These are phyloP conservation scores for Phyllostachys edulis DNA, from an alignment of 176 grass and related monocot genomes.

Conservation along the genomic window DNA sequence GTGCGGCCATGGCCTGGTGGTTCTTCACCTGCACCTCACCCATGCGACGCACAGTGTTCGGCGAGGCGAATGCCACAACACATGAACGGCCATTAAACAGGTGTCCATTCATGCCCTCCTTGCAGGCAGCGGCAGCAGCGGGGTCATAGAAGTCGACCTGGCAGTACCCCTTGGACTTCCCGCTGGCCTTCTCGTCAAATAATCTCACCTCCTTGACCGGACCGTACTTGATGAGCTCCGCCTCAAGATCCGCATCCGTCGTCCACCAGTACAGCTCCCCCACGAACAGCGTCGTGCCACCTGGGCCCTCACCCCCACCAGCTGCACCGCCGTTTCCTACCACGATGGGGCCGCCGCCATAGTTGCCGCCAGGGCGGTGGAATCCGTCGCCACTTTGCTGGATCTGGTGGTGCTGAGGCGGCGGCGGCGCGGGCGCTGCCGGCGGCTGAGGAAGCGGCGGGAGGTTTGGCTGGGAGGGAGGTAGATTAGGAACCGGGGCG, in stretches of 20 bases:
- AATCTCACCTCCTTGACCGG: slow-evolving; percentile 85
- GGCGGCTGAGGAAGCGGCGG: slow-evolving; percentile 28
- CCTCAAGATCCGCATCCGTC: slow-evolving; percentile 78
- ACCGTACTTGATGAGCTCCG: slow-evolving; percentile 69
- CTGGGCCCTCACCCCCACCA: slow-evolving; percentile 42
- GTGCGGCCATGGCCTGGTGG: slow-evolving; percentile 47
- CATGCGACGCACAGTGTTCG: slow-evolving; percentile 55
- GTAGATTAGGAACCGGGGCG: slow-evolving; percentile 42
- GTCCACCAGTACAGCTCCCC: slow-evolving; percentile 97
- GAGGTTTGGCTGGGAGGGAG: slow-evolving; percentile 38
- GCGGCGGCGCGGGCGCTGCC: slow-evolving; percentile 4
- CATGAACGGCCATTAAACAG: slow-evolving; percentile 72
- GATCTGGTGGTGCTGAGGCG: slow-evolving; percentile 47
- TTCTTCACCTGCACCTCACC: slow-evolving; percentile 74
- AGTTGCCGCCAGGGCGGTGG: slow-evolving; percentile 55
- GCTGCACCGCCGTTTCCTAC: slow-evolving; percentile 32
- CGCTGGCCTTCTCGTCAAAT: slow-evolving; percentile 88
- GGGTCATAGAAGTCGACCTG: slow-evolving; percentile 81
- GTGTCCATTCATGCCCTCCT: slow-evolving; percentile 77
- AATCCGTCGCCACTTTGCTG: slow-evolving; percentile 60
- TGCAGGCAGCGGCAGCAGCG: slow-evolving; percentile 45
- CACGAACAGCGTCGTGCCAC: slow-evolving; percentile 67
- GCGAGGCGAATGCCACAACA: slow-evolving; percentile 67
- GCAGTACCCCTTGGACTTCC: slow-evolving; percentile 93
- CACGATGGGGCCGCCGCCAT: slow-evolving; percentile 35